Evolutionary conservation across 495 filamentous ascomycete species (phyloP), one percentile per base, ranked within the genome.

Genomic region (Hyaloscypha bicolor): DNA sequence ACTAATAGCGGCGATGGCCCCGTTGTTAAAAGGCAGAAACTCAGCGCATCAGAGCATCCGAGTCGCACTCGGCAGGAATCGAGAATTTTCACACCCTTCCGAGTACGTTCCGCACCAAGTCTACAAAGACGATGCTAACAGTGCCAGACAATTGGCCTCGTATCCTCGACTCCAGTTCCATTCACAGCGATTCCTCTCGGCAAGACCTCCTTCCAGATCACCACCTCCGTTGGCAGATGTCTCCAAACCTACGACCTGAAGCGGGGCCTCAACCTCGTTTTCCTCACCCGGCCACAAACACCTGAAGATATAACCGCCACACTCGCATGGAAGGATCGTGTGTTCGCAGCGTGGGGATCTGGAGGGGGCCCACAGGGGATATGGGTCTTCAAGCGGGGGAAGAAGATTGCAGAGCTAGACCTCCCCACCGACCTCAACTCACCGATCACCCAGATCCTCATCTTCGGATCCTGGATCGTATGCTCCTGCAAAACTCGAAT

Each of bases 301-400:
- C 94, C 93, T 0, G 86, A 86, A 64, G 79, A 82, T 48, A 96
- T 99, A 45, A 97, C 93, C 9, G 92, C 94, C 21, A 94, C 93
- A 9, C 82, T 82, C 60, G 90, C 96, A 53, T 97, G 93, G 91
- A 94, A 92, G 74, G 91, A 96, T 63, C 87, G 86, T 72, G 83
- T 96, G 9, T 90, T 93, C 69, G 92, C 91, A 2, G 94, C 96
- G 62, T 99, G 92, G 90, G 90, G 90, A 32, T 85, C 86, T 59
- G 72, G 80, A 39, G 76, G 78, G 22, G 76, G 76, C 14, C 1
- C 29, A 16, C 85, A 89, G 45, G 93, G 93, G 1, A 72, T 97
- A n/a, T 98, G 94, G 93, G 85, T 95, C 1, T 97, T 94, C 79
- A 93, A 95, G 77, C 86, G 95, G 66, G 95, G 95, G n/a, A 94